Percentiles rank a stretch among this genome's conserved stretches.
Conservation (phyloP, 2,329 filamentous ascomycete genomes). For the Aspergillus caelatus region DNA sequence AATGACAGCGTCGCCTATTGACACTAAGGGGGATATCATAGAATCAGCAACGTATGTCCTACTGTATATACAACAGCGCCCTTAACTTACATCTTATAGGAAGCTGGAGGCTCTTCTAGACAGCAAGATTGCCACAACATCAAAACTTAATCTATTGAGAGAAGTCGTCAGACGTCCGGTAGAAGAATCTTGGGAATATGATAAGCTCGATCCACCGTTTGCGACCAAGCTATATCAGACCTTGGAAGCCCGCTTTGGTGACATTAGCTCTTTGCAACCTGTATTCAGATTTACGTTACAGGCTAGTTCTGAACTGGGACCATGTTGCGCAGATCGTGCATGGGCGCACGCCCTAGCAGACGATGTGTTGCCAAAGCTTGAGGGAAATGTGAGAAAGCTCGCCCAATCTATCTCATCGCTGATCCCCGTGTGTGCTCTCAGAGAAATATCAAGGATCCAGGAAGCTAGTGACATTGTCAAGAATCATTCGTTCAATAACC, state of each 20-base stretch:
- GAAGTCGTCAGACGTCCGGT: slow-evolving; percentile 62
- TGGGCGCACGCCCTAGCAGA: slow-evolving; percentile 73
- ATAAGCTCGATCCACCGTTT: slow-evolving; percentile 54
- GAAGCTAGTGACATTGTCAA: slow-evolving; percentile 61
- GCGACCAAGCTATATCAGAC: slow-evolving; percentile 67
- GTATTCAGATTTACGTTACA: slow-evolving; percentile 63
- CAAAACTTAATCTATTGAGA: slow-evolving; percentile 61
- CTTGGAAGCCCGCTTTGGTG: slow-evolving; percentile 57
- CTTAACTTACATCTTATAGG: slow-evolving; percentile 28
- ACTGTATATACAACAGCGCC: not conserved
- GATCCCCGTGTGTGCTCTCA: slow-evolving; percentile 49
- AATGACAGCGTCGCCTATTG: slow-evolving; percentile 96
- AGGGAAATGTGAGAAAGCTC: slow-evolving; percentile 48
- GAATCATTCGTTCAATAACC: slow-evolving; percentile 51
- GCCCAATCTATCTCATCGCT: slow-evolving; percentile 1
- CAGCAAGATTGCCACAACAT: slow-evolving; percentile 79
- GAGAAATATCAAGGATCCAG: slow-evolving; percentile 59
- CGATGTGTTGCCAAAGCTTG: slow-evolving; percentile 62
- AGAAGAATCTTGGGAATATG: slow-evolving; percentile 62
- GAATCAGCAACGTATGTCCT: slow-evolving; percentile 61
- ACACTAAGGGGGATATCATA: slow-evolving; percentile 74
- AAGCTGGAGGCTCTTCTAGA: slow-evolving; percentile 78
- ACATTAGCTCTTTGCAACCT: slow-evolving; percentile 56
- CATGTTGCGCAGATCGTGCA: slow-evolving; percentile 81
- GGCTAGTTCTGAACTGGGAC: slow-evolving; percentile 69